phyloP scores from a whole-genome alignment of 2,329 filamentous ascomycete genomes.

The Cadophora malorum region DNA sequence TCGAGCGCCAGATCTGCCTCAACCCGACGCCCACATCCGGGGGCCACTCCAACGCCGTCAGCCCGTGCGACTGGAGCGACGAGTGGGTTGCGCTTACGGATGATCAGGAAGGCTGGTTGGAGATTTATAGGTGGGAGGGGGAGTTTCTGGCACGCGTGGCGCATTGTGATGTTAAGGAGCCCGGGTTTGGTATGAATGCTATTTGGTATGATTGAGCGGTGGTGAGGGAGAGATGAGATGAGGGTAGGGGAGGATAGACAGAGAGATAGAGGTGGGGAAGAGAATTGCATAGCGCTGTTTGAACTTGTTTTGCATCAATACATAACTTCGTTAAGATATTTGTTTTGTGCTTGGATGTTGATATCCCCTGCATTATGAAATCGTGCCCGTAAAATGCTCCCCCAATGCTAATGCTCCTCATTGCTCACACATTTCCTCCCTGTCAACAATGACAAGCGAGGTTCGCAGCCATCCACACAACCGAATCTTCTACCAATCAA shows the following conservation, averaged over 20 bases:
- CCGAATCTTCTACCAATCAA: neutral
- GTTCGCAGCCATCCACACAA: neutral
- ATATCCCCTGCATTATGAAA: neutral
- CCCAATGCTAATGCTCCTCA: constrained; percentile 1
- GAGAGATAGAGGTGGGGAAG: neutral
- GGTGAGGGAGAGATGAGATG: neutral
- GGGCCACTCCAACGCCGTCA: constrained; percentile 88
- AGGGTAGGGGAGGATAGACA: neutral
- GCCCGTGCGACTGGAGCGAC: constrained; percentile 81
- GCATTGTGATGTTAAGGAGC: constrained; percentile 77
- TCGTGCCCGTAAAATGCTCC: constrained; percentile 1
- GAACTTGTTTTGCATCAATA: neutral
- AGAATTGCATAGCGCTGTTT: constrained; percentile 10
- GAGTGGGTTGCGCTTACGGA: constrained; percentile 92
- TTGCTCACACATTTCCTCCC: neutral
- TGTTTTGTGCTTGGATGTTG: neutral
- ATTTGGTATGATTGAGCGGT: constrained; percentile 81
- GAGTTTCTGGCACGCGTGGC: constrained; percentile 82
- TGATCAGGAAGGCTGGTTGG: constrained; percentile 85
- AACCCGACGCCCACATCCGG: constrained; percentile 87
- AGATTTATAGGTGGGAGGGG: constrained; percentile 86
- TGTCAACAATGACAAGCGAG: neutral
- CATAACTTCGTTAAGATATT: neutral
- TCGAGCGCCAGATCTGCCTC: constrained; percentile 79
- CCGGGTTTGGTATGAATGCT: constrained; percentile 96